phyloP scores from a whole-genome alignment of 495 filamentous ascomycete genomes.

The Stereocaulon alpinum region DNA sequence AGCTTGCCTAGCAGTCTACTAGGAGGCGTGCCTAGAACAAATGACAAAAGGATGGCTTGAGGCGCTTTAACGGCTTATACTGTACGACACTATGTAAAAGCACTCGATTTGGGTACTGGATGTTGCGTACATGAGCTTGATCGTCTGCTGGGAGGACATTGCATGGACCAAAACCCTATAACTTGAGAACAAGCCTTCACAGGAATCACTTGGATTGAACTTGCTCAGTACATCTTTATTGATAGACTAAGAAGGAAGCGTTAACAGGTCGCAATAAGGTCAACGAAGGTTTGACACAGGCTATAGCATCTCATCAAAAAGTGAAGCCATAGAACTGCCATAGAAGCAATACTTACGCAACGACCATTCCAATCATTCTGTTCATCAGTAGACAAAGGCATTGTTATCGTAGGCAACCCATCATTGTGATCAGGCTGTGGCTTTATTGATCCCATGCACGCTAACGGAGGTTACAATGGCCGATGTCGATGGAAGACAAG shows the following conservation, averaged over 20 bases:
- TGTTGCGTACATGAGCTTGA: too few species aligned
- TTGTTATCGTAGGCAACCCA: slow-evolving; percentile 1
- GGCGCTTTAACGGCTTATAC: not conserved
- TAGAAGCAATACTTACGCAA: not conserved
- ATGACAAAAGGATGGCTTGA: not conserved
- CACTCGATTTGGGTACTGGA: not conserved
- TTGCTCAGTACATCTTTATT: too few species aligned
- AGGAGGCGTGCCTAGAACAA: not conserved
- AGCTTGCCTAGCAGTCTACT: too few species aligned
- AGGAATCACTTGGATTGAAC: too few species aligned
- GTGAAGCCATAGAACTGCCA: too few species aligned
- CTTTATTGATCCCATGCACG: not conserved
- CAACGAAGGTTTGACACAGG: too few species aligned
- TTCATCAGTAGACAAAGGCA: not conserved
- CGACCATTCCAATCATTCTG: not conserved
- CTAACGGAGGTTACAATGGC: slow-evolving; percentile 13
- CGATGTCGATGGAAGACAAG: slow-evolving; percentile 11
- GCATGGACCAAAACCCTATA: not conserved
- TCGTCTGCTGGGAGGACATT: not conserved
- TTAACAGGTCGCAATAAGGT: too few species aligned
- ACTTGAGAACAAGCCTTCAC: too few species aligned
- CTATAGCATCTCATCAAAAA: too few species aligned
- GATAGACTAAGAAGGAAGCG: too few species aligned
- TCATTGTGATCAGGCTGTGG: not conserved
- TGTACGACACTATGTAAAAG: not conserved